Evolutionary conservation across 1,284 basidiomycete species (phyloP).

Genomic region (Cystobasidium pallidum): DNA sequence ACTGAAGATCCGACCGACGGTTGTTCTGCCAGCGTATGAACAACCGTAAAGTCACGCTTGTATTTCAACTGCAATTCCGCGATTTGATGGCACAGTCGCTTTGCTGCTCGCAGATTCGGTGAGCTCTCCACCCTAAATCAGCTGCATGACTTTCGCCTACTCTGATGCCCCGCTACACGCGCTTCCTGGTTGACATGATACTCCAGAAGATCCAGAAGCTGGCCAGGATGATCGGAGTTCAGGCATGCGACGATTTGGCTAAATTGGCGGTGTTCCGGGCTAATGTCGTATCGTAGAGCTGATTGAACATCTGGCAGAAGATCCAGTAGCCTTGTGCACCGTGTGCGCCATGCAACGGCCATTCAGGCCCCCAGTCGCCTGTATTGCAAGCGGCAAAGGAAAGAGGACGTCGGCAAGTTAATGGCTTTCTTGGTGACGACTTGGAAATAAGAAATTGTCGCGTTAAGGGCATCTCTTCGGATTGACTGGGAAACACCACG

Average conservation of each 20-base stretch:
- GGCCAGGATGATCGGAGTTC: slow-evolving; percentile 26
- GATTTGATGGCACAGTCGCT: slow-evolving; percentile 10
- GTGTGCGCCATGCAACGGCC: slow-evolving; percentile 19
- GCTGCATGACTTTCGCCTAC: not conserved
- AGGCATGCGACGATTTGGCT: slow-evolving; percentile 3
- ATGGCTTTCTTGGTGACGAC: too few relatives aligned
- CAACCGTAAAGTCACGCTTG: slow-evolving; percentile 27
- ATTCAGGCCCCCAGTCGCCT: slow-evolving; percentile 5
- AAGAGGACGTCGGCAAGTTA: not conserved
- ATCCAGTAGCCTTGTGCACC: not conserved
- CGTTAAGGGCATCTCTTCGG: too few relatives aligned
- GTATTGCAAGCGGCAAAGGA: not conserved
- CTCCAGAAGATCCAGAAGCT: slow-evolving; percentile 25
- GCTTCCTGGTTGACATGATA: slow-evolving; percentile 22
- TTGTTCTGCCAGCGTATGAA: slow-evolving; percentile 36
- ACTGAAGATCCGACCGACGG: slow-evolving; percentile 25
- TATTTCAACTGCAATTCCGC: slow-evolving; percentile 15
- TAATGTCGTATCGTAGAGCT: not conserved
- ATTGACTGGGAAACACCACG: too few relatives aligned
- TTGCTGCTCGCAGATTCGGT: not conserved
- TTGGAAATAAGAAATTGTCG: too few relatives aligned
- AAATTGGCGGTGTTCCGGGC: not conserved
- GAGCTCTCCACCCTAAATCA: not conserved
- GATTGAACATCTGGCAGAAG: not conserved
- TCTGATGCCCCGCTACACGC: not conserved